Conservation (phyloP, 2,329 filamentous ascomycete genomes). For the Aquanectria penicillioides region DNA sequence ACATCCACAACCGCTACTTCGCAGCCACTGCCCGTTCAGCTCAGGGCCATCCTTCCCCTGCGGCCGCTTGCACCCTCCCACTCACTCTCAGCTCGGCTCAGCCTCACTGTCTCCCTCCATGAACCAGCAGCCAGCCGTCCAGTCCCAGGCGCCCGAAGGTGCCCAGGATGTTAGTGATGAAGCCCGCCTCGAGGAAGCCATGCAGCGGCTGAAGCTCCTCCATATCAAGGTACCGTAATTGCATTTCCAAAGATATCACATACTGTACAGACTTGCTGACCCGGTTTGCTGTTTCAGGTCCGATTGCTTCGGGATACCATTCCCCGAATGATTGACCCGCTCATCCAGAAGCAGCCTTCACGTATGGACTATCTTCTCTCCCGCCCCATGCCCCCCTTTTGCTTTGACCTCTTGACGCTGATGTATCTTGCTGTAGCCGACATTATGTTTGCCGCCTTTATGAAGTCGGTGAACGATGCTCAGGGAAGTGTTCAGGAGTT, state of each 20-base stretch:
- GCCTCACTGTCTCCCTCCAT: constrained; percentile 22
- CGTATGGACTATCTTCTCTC: constrained; percentile 53
- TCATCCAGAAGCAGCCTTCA: constrained; percentile 59
- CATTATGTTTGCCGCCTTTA: constrained; percentile 57
- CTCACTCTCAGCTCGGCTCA: not conserved
- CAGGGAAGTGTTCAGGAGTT: constrained; percentile 64
- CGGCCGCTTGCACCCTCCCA: not conserved
- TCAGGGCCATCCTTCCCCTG: no score
- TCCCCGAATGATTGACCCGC: constrained; percentile 55
- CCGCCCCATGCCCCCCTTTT: constrained; percentile 30
- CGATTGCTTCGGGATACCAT: constrained; percentile 50
- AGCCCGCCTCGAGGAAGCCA: constrained; percentile 58
- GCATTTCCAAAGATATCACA: constrained; percentile 10
- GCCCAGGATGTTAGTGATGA: constrained; percentile 56
- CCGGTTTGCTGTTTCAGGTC: constrained; percentile 37
- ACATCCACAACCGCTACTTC: no score
- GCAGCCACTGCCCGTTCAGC: no score
- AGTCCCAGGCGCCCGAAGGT: constrained; percentile 32
- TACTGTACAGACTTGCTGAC: constrained; percentile 34
- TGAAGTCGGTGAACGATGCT: constrained; percentile 57
- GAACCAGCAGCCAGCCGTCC: constrained; percentile 33
- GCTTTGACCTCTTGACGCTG: constrained; percentile 16
- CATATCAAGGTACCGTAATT: constrained; percentile 59
- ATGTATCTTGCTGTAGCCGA: constrained; percentile 55
- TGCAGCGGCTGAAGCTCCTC: constrained; percentile 63